A percentile compares a stretch with the other conserved stretches of the same genome.
Evolutionary conservation across 1,139 yeast species (phyloP).

Genomic region (Magnusiomyces suaveolens): DNA sequence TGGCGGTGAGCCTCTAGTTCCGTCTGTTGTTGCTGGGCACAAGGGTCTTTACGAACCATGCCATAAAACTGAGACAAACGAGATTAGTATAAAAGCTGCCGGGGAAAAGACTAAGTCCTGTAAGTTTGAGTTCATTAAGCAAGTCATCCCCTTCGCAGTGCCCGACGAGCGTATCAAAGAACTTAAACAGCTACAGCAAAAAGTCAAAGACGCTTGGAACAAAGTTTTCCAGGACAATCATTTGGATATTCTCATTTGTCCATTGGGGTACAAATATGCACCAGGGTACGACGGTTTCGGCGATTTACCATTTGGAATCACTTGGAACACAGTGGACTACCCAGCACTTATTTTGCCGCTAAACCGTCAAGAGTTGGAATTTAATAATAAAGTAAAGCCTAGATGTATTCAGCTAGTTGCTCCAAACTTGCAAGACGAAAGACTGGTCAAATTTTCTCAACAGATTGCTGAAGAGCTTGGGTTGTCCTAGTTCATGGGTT

Average conservation of each 20-base stretch:
- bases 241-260: conserved; percentile 12
- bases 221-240: conserved; percentile 4
- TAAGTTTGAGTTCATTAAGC: conserved; percentile 5
- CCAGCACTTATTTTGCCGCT: conserved; percentile 13
- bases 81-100: neutral
- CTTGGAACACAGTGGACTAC: conserved; percentile 13
- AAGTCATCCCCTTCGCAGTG: neutral
- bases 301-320: conserved; percentile 10
- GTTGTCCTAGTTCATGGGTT: neutral
- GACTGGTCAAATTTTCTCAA: neutral
- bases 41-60: conserved; percentile 3
- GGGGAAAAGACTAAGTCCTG: neutral
- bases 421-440: conserved; percentile 10
- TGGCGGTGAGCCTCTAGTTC: conserved; percentile 14
- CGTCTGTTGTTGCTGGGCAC: conserved; percentile 7
- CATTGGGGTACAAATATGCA: conserved; percentile 10
- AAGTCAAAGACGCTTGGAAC: conserved; percentile 9
- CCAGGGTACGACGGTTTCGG: conserved; percentile 7
- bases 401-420: conserved; percentile 12
- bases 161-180: neutral
- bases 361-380: conserved; percentile 7
- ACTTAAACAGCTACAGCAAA: conserved; percentile 2
- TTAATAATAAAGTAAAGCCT: conserved; percentile 11
- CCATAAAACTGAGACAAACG: neutral
- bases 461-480: neutral